Base-by-base conservation (phyloP, 495 filamentous ascomycete genomes). In the Halenospora varia region DNA sequence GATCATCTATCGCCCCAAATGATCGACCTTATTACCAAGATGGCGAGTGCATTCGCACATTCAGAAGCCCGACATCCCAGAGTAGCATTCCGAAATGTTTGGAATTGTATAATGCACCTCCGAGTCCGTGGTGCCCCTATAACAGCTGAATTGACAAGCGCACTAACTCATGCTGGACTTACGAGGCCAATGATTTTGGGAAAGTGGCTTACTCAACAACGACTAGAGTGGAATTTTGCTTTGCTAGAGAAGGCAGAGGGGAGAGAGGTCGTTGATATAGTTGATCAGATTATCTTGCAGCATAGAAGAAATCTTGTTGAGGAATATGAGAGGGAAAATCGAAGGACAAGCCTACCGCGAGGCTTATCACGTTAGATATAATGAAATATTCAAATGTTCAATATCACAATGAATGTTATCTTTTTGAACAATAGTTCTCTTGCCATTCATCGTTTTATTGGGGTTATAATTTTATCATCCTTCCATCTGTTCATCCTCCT, bases 51-150 rank as follows among this genome's bases (percentile, higher is more conserved):
- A 24, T 73, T 75, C 53, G 67, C 65, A 44, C 47, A 60, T 1
- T 69, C 74, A 17, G 60, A 68, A 4, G 60, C 65, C 19, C 49
- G 75, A n/a, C 59, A 62, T 20, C 57, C 62, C 41, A 66, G 74
- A 25, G 66, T 64, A 17, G 68, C 74, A 10, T 60, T 81, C 50
- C 64, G 66, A 15, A 66, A 75, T 40, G 70, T 79, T 19, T 59
- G 60, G 35, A 65, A 63, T 10, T 75, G 71, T 53, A 62, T 75
- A 19, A 49, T 53, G 20, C 67, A 72, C 59, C 56, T 80, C 8
- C 48, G 57, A 40, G 51, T 53, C 20, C 63, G 60, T 51, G 52
- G 50, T 20, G 46, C 53, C 3, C 56, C 60, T 2, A 56, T 71
- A 22, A 54, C 70, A 4, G 53, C 64, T 9, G 29, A 41, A 1